Base-by-base conservation (phyloP, 2,329 filamentous ascomycete genomes). In the Parastagonospora avenae region DNA sequence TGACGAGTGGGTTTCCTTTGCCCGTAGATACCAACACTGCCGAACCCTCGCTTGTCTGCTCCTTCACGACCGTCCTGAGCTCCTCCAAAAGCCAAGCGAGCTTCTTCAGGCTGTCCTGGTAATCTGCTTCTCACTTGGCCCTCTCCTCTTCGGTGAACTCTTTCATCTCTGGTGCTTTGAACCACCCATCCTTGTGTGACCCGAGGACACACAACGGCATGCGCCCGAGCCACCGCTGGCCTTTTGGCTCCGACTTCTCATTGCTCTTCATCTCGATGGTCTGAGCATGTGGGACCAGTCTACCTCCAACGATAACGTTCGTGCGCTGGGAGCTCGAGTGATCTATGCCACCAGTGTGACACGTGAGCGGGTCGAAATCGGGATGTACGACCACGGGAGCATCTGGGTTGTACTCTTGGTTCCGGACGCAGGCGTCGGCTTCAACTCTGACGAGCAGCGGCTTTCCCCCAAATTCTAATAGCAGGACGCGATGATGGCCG, bases 151-250 rank as follows among this genome's bases (percentile, higher is more conserved):
- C 27, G n/a, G 37, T 48, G 36, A 58, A 24, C 7, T 15, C n/a
- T n/a, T 31, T 12, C 2, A 39, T 10, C 6, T 40, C 24, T 2
- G 27, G 6, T 8, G 8, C 12, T 9, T 16, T 43, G 12, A 42
- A 42, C n/a, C 33, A 39, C 2, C 54, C 48, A 7, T 53, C 31
- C 8, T 49, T 32, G 37, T 65, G 55, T 15, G 54, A 53, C 3
- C 63, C 57, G 8, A 49, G 46, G 40, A 61, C 50, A 8, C 60
- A 57, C 41, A 56, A 52, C 1, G 58, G 62, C 8, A 55, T 64
- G 28, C 63, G 57, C 2, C 60, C 62, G 36, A 66, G 61, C 58
- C 58, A 66, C 3, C 63, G 48, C 42, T 66, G 62, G 11, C 59
- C 55, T 14, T 55, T 54, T 5, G 55, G 41, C 14, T 49, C 37